Evolutionary conservation across 345 rosid genomes (phyloP), one percentile per base, ranked within the genome.

Genomic region (Mangifera indica): DNA sequence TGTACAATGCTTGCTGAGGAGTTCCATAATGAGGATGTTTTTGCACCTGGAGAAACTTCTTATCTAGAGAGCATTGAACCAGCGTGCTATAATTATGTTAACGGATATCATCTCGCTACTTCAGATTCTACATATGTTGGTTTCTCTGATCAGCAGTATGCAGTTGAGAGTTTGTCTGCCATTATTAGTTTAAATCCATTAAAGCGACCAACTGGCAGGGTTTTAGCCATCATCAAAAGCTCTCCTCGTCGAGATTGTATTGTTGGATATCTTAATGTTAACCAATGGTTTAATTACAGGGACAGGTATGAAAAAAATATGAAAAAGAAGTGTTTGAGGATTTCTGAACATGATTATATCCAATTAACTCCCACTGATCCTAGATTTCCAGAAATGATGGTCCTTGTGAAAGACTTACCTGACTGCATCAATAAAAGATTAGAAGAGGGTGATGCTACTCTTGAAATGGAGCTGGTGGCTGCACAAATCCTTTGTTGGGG

Each of bases 151-250:
- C 72, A 55, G 71, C 72, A 78, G 73, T 81, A 80, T 81, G 83
- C 83, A 46, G 63, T 84, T 73, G 87, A 63, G 69, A 83, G 79
- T 83, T 74, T 92, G 72, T 86, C 89, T 76, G 74, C 71, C 62
- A 70, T 82, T 86, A 64, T 92, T 60, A 79, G 75, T 75, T 81
- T 81, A 57, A 77, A 75, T 69, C 92, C 95, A 49, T 71, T 82
- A 58, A 94, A 89, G 81, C 78, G 97, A 66, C 98, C 98, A 22
- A 92, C 97, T 5, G 97, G 91, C 48, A 87, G 79, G 74, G 95
- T 94, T 66, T 86, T 92, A 17, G 89, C 95, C 62, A 80, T 94
- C 69, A 71, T 82, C 70, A 88, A 87, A 63, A 84, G 76, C 67
- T 87, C 98, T 70, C 76, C 73, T 67, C 90, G 82, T 34, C 84